Conservation (phyloP, 2,329 filamentous ascomycete genomes). For the Hypoxylon sp. region DNA sequence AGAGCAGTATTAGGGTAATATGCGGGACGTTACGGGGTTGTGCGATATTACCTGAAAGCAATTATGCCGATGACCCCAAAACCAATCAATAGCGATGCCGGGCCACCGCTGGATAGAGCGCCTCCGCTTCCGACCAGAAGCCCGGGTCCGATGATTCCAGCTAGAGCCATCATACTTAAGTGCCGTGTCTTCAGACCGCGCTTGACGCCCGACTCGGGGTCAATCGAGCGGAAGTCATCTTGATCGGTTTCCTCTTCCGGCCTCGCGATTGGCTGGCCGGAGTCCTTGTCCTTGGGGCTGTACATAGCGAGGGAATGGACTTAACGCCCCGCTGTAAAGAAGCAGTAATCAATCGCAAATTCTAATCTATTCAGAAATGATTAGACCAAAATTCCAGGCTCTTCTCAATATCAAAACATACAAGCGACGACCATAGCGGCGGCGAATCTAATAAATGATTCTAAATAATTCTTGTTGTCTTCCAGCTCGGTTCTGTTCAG, state of each 20-base stretch:
- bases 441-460: conserved; percentile 9
- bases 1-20: conserved; percentile 26
- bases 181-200: conserved; percentile 76
- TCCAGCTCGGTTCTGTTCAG: conserved; percentile 4
- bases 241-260: conserved; percentile 29
- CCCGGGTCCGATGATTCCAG: conserved; percentile 76
- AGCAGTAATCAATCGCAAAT: conserved; percentile 3
- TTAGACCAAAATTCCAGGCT: not conserved
- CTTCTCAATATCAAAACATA: not conserved
- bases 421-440: not conserved
- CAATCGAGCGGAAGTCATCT: conserved; percentile 62
- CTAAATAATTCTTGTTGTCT: not conserved
- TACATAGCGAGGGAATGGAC: conserved; percentile 18
- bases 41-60: conserved; percentile 59
- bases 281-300: conserved; percentile 37
- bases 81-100: conserved; percentile 79
- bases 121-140: conserved; percentile 80
- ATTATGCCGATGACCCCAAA: conserved; percentile 80
- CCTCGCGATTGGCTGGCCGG: conserved; percentile 20
- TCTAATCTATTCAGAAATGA: not conserved
- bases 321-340: not conserved
- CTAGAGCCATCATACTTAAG: conserved; percentile 75
- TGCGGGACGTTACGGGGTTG: conserved; percentile 49
- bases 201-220: conserved; percentile 76
- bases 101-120: conserved; percentile 77